These are phyloP conservation scores for Dimargaris xerosporica DNA, from an alignment of 192 early-diverging fungal species.

Conservation along the genomic window DNA sequence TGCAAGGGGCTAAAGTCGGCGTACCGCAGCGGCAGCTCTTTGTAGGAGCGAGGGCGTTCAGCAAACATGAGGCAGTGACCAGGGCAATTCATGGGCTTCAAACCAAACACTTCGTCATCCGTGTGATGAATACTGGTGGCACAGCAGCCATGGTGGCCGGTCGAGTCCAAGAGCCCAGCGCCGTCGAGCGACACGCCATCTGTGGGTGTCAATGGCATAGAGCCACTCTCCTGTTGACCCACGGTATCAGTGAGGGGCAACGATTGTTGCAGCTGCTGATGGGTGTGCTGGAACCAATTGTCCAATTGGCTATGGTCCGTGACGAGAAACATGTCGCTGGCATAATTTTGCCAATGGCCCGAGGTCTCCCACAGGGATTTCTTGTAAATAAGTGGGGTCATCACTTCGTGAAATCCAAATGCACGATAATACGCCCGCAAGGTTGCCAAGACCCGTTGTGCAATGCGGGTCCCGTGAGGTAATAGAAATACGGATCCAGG, in stretches of 20 bases:
- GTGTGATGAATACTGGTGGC: slow-evolving; percentile 8
- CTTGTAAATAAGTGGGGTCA: slow-evolving; percentile 84
- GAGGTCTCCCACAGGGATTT: slow-evolving; percentile 83
- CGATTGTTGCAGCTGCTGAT: slow-evolving; percentile 1
- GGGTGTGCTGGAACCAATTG: no score
- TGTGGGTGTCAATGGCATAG: not conserved
- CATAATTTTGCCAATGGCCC: slow-evolving; percentile 95
- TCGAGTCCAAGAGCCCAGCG: not conserved
- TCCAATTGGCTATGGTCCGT: slow-evolving; percentile 9
- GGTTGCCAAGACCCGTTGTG: slow-evolving; percentile 55
- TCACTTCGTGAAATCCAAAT: slow-evolving; percentile 77
- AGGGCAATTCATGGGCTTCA: slow-evolving; percentile 99
- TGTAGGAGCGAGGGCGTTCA: slow-evolving; percentile 61
- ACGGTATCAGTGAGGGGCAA: not conserved
- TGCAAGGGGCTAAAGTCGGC: slow-evolving; percentile 92
- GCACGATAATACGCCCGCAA: slow-evolving; percentile 58
- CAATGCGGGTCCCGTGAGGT: slow-evolving; percentile 66
- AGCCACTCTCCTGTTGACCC: no score
- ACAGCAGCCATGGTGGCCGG: not conserved
- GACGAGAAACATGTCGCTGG: slow-evolving; percentile 79
- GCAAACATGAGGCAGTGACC: slow-evolving; percentile 89
- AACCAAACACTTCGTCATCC: slow-evolving; percentile 51
- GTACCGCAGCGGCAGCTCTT: slow-evolving; percentile 74
- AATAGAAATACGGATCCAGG: slow-evolving; percentile 63
- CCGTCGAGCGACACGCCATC: not conserved